These are phyloP conservation scores for Fusarium austroafricanum DNA, from an alignment of 2,329 filamentous ascomycete species.

Conservation along the genomic window DNA sequence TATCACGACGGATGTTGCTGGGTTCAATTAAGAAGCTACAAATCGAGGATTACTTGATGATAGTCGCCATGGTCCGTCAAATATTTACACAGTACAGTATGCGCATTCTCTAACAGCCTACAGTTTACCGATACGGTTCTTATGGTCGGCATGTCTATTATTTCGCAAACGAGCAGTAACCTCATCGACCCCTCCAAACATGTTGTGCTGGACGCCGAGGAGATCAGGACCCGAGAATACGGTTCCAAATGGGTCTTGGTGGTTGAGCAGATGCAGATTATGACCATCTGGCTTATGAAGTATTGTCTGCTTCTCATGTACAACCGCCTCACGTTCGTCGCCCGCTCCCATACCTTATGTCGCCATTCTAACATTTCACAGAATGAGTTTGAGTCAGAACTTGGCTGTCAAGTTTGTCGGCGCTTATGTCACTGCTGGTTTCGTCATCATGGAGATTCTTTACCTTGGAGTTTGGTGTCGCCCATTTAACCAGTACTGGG, in stretches of 20 bases:
- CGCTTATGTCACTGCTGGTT: slow-evolving; percentile 59
- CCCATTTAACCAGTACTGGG: slow-evolving; percentile 68
- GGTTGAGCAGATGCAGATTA: slow-evolving; percentile 71
- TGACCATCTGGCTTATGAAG: slow-evolving; percentile 68
- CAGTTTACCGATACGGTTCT: slow-evolving; percentile 65
- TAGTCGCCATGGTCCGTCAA: slow-evolving; percentile 61
- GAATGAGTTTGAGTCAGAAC: slow-evolving; percentile 60
- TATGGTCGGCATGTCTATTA: slow-evolving; percentile 66
- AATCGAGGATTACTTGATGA: slow-evolving; percentile 67
- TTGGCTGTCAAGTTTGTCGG: slow-evolving; percentile 61
- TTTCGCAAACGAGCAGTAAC: slow-evolving; percentile 67
- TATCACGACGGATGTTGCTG: slow-evolving; percentile 54
- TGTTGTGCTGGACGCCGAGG: slow-evolving; percentile 57
- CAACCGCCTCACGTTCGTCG: slow-evolving; percentile 62
- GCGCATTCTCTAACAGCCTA: neutral
- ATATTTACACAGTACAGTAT: neutral
- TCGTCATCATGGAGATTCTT: slow-evolving; percentile 63
- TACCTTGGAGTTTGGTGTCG: slow-evolving; percentile 65
- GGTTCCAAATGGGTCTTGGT: slow-evolving; percentile 73
- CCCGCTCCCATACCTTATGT: neutral
- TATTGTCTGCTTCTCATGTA: slow-evolving; percentile 68
- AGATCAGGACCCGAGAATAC: slow-evolving; percentile 55
- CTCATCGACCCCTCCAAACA: slow-evolving; percentile 64
- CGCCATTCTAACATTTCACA: slow-evolving; percentile 37
- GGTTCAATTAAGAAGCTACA: slow-evolving; percentile 63